These are phyloP conservation scores for Plasmodium malariae DNA, from an alignment of 169 alveolate species.

Conservation along the genomic window DNA sequence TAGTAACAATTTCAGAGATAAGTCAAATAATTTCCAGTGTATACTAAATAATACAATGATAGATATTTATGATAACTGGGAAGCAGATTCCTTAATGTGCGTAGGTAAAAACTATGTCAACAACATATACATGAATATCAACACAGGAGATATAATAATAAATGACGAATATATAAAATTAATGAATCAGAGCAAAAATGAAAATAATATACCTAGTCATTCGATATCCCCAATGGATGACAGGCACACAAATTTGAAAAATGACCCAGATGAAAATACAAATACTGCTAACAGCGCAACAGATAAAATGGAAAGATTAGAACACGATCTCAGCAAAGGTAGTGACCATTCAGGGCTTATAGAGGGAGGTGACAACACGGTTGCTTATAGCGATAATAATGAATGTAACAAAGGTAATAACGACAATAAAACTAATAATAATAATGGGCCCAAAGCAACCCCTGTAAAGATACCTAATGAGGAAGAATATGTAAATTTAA, in stretches of 20 bases:
- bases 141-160: constrained; percentile 43
- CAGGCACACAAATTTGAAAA: not conserved
- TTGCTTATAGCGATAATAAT: not conserved
- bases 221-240: not conserved
- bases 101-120: constrained; percentile 49
- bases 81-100: constrained; percentile 61
- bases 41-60: constrained; percentile 80
- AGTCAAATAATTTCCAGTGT: constrained; percentile 82
- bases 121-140: constrained; percentile 44
- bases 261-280: not conserved
- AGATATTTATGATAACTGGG: constrained; percentile 73
- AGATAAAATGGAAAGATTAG: not conserved
- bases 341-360: too few species aligned
- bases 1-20: constrained; percentile 88
- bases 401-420: not conserved
- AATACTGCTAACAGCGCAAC: too few species aligned
- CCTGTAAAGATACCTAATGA: not conserved
- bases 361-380: not conserved
- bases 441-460: not conserved
- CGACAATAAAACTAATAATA: not conserved
- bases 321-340: too few species aligned
- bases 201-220: not conserved
- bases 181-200: not conserved
- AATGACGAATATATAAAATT: constrained; percentile 8
- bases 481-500: constrained; percentile 54